Percentiles rank a stretch among this genome's conserved stretches.
phyloP scores from a whole-genome alignment of 352 stramenopile species.

The Blastocystis sp. region DNA sequence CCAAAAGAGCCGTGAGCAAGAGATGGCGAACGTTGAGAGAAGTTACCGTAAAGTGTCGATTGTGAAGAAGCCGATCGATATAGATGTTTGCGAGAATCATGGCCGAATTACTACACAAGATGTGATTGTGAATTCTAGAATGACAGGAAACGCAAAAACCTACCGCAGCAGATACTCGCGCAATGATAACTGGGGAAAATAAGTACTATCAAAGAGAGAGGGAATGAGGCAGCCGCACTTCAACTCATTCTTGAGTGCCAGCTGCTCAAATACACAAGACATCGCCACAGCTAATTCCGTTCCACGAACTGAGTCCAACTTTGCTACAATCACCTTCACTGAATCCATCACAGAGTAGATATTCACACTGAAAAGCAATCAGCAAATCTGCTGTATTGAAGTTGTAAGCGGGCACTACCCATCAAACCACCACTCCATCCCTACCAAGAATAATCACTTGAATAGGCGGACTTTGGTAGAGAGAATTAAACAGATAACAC shows the following conservation, averaged over 20 bases:
- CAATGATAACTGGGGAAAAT: not conserved
- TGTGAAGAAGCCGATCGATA: conserved; percentile 11
- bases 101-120: not conserved
- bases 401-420: not conserved
- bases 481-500: not conserved
- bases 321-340: not conserved
- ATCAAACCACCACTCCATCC: not conserved
- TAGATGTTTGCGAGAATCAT: conserved; percentile 8
- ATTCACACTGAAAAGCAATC: conserved; percentile 2
- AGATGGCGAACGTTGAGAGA: conserved; percentile 56
- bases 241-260: not conserved
- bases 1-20: conserved; percentile 55
- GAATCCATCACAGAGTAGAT: not conserved
- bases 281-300: conserved; percentile 27
- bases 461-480: too few relatives aligned
- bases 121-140: not conserved
- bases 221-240: not conserved
- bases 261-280: conserved; percentile 25
- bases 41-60: not conserved
- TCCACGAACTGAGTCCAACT: conserved; percentile 46
- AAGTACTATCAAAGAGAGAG: not conserved
- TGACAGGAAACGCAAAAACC: not conserved
- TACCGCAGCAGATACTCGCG: conserved; percentile 30
- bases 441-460: not conserved
- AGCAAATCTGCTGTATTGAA: not conserved